Base-by-base conservation (phyloP, 331 rosid genomes). In the Arachis monticola region DNA sequence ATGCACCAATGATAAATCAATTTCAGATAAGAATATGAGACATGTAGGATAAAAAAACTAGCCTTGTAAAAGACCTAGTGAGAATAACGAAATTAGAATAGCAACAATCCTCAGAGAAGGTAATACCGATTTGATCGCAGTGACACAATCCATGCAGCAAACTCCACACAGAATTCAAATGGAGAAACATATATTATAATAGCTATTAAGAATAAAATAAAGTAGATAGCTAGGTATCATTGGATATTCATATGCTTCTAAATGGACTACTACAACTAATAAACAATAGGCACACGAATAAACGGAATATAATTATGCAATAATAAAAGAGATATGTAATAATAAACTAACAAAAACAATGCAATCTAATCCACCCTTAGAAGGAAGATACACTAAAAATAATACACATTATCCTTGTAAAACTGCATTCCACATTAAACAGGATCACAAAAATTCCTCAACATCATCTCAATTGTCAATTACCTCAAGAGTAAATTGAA, bases 401-500 rank as follows among this genome's bases (percentile, higher is more conserved):
- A 68, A 10, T 10, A 2, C 40, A 10, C 8, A 57, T 2, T 42
- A 51, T 67, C 64, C 44, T 48, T 48, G 65, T n/a, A 51, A 38
- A 50, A 41, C 17, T 30, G 66, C 11, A 11, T 8, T 60, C 35
- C 77, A 67, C 66, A 3, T 44, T 71, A 75, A 75, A 38, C 58
- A 66, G 47, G 58, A 60, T 44, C 8, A 70, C 52, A 80, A 48
- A 48, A 73, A 64, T 66, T 52, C 50, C 67, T 74, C 59, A 64
- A 70, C 69, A 67, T 62, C 9, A 50, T 44, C 76, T 74, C 75
- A 87, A 22, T 22, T 22, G 27, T 22, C 27, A 22, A 80, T 70
- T 58, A 79, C 70, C 53, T 66, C 67, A 74, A 35, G 5, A 46
- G 8, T 46, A 70, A 60, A 52, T 22, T 57, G 42, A 69, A 70